Base-by-base conservation (phyloP, 768 basidiomycete species). In the Trametes gibbosa region DNA sequence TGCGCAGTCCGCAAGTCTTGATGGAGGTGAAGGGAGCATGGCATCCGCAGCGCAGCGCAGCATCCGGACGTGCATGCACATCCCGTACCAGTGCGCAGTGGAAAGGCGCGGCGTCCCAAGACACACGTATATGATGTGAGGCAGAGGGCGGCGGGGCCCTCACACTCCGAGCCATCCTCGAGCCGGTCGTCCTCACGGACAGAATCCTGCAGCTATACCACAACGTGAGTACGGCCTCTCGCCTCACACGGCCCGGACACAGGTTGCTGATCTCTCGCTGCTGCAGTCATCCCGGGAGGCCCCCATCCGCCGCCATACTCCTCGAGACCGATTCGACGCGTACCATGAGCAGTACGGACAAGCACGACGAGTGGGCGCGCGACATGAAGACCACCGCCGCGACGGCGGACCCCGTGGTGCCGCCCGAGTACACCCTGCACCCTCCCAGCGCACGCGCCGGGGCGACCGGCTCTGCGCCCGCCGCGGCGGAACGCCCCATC, bases 351-450 rank as follows among this genome's bases (percentile, higher is more conserved):
- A 10, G 19, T 41, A 12, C 54, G 19, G n/a, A 40, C 48, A 50
- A 29, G 16, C 40, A 40, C 29, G 48, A 32, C 21, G 56, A 58
- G 29, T 58, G 57, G 57, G 34, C 24, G 34, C 19, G 21, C 8
- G 57, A 58, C 50, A 50, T 37, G 21, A 37, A 58, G 41, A 50
- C 34, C 58, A 46, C 12, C 32, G 42, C 41, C 5, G n/a, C n/a
- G n/a, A n/a, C n/a, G n/a, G n/a, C n/a, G n/a, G 50, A 58, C 32
- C 41, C 56, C 16, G 23, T 42, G 32, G 34, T 58, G 34, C 58
- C 49, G n/a, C 51, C 58, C 35, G 45, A 39, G 25, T 53, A 59
- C 51, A 48, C 50, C 51, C 23, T n/a, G 5, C 51, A 47, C 24
- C 58, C 58, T 19, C 13, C 50, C 21, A 48, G 37, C 51, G 49